These are phyloP conservation scores for Phytopythium ostracodes DNA, from an alignment of 352 stramenopile species.

Conservation along the genomic window DNA sequence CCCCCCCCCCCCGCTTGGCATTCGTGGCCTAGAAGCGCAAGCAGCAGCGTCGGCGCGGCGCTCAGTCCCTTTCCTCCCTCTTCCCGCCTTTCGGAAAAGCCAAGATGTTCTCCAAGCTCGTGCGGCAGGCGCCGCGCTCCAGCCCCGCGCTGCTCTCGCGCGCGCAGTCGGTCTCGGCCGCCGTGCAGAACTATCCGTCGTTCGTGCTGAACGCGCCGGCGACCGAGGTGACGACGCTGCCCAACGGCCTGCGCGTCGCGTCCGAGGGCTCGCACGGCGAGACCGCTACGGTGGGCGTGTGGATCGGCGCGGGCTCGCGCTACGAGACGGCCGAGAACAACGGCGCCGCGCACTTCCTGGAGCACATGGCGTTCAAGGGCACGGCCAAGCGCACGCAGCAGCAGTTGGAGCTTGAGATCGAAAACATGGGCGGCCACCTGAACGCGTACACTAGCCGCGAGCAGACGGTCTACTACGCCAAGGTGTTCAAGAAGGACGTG, in stretches of 20 bases:
- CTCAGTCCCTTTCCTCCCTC: slow-evolving; percentile 2
- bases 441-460: slow-evolving; percentile 99
- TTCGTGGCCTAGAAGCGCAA: slow-evolving; percentile 33
- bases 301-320: slow-evolving; percentile 94
- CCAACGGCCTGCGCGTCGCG: slow-evolving; percentile 96
- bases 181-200: slow-evolving; percentile 75
- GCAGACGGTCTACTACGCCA: slow-evolving; percentile 99
- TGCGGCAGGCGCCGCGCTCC: slow-evolving; percentile 29
- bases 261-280: slow-evolving; percentile 95
- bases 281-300: slow-evolving; percentile 98
- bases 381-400: slow-evolving; percentile 96
- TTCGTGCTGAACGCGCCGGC: slow-evolving; percentile 92
- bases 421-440: slow-evolving; percentile 99
- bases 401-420: slow-evolving; percentile 99
- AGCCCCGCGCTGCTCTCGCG: slow-evolving; percentile 38
- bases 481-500: slow-evolving; percentile 99
- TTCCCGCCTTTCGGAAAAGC: slow-evolving; percentile 1
- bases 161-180: slow-evolving; percentile 63
- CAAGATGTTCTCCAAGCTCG: slow-evolving; percentile 71
- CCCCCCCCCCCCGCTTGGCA: slow-evolving; percentile 12
- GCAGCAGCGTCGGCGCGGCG: slow-evolving; percentile 4
- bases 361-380: slow-evolving; percentile 99
- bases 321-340: slow-evolving; percentile 99
- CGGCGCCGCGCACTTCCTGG: slow-evolving; percentile 98
- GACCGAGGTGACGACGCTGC: slow-evolving; percentile 96